phyloP scores from a whole-genome alignment of 352 stramenopile species.

The Phytophthora capsici region DNA sequence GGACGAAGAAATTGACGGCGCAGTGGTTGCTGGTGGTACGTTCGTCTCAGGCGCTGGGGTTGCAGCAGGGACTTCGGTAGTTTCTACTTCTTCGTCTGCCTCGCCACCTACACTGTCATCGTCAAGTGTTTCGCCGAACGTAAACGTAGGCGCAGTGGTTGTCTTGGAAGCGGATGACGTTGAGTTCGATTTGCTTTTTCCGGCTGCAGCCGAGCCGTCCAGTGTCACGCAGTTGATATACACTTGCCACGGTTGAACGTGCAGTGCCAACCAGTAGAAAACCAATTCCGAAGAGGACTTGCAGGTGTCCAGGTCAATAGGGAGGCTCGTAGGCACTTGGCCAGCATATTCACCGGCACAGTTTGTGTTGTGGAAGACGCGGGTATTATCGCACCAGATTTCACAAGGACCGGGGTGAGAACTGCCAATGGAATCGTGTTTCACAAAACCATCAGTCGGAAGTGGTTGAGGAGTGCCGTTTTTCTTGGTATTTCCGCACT shows the following conservation, averaged over 20 bases:
- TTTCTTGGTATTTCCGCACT: conserved; percentile 40
- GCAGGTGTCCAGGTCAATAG: conserved; percentile 43
- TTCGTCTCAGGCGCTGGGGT: neutral
- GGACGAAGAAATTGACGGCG: conserved; percentile 21
- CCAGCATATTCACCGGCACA: conserved; percentile 32
- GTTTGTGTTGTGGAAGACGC: conserved; percentile 49
- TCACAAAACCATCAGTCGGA: conserved; percentile 27
- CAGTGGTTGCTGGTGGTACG: conserved; percentile 6
- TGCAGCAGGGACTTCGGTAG: conserved; percentile 3
- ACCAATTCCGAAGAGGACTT: conserved; percentile 32
- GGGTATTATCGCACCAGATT: conserved; percentile 50
- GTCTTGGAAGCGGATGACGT: conserved; percentile 1
- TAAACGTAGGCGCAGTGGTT: neutral
- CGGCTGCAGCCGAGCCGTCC: conserved; percentile 10
- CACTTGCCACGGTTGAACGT: conserved; percentile 47
- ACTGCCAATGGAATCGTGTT: conserved; percentile 34
- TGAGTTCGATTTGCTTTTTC: conserved; percentile 8
- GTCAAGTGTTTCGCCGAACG: conserved; percentile 2
- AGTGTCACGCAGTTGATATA: conserved; percentile 52
- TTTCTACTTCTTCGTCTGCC: conserved; percentile 2
- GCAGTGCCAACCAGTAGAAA: conserved; percentile 55
- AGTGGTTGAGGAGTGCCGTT: conserved; percentile 22
- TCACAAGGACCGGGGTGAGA: conserved; percentile 53
- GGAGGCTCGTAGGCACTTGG: conserved; percentile 34
- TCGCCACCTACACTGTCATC: conserved; percentile 13